A percentile compares a stretch with the other conserved stretches of the same genome.
These are phyloP conservation scores for Diaporthe helianthi DNA, from an alignment of 2,329 filamentous ascomycete genomes.

Conservation along the genomic window DNA sequence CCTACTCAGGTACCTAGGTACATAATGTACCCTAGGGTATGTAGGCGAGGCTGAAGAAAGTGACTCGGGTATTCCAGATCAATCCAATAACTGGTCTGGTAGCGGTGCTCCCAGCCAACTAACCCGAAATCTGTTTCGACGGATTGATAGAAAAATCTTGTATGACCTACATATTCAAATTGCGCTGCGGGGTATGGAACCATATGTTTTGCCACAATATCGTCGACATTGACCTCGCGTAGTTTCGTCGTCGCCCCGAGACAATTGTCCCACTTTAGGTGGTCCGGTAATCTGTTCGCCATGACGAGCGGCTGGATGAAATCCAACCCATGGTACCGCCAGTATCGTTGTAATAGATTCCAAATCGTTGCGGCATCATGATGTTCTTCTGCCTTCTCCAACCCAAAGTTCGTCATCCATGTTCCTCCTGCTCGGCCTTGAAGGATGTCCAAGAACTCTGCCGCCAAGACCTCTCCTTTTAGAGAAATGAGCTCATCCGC, in stretches of 20 bases:
- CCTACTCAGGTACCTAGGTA: too few species aligned
- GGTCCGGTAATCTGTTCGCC: too few species aligned
- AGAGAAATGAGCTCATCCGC: neutral
- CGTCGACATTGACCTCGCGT: too few species aligned
- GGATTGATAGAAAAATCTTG: too few species aligned
- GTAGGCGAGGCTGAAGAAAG: neutral
- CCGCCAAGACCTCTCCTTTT: neutral
- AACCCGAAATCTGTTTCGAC: neutral
- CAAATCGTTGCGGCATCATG: neutral
- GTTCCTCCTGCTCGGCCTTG: too few species aligned
- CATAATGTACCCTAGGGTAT: too few species aligned
- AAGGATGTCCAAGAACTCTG: neutral
- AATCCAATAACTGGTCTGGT: too few species aligned
- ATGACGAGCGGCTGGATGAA: too few species aligned
- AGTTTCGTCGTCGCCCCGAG: too few species aligned
- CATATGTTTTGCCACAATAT: neutral
- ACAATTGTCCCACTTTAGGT: too few species aligned
- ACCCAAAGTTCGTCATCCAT: neutral
- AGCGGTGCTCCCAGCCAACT: neutral
- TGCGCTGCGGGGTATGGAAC: neutral
- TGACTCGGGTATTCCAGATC: neutral
- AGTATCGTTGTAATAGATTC: neutral
- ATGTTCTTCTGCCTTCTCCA: neutral
- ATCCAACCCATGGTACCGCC: neutral
- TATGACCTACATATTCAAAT: neutral